Evolutionary conservation across 2,329 filamentous ascomycete genomes (phyloP).

Genomic region (Diaporthe vexans): DNA sequence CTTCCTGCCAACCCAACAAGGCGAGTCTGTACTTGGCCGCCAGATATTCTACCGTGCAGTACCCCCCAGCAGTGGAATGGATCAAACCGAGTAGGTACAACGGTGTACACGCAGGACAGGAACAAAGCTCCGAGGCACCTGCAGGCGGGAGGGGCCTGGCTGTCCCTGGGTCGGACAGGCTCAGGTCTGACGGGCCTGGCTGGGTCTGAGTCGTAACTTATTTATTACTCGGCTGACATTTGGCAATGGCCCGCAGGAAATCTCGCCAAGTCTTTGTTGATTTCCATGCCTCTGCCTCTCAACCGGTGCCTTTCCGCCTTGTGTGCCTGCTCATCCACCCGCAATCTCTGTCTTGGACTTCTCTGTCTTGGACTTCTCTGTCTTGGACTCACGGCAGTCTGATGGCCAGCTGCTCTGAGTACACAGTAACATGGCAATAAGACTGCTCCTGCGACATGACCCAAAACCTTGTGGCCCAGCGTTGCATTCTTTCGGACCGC

Average conservation of each 20-base stretch:
- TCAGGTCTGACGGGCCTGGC: too few relatives aligned
- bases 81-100: too few relatives aligned
- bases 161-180: not conserved
- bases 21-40: not conserved
- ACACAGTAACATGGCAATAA: constrained; percentile 17
- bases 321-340: not conserved
- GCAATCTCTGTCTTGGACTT: constrained; percentile 23
- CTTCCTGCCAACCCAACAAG: too few relatives aligned
- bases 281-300: constrained; percentile 8
- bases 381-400: constrained; percentile 2
- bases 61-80: not conserved
- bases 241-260: constrained; percentile 10
- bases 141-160: not conserved
- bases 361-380: too few relatives aligned
- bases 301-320: not conserved
- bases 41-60: too few relatives aligned
- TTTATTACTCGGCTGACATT: not conserved
- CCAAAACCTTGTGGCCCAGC: constrained; percentile 27
- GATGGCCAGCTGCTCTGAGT: too few relatives aligned
- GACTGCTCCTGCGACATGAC: constrained; percentile 21
- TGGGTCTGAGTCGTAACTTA: constrained; percentile 7
- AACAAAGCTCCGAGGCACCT: constrained; percentile 28
- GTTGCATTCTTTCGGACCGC: constrained; percentile 12
- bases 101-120: constrained; percentile 11
- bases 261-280: constrained; percentile 24